Conservation (phyloP, 495 filamentous ascomycete species). For the Penicilliopsis zonata region DNA sequence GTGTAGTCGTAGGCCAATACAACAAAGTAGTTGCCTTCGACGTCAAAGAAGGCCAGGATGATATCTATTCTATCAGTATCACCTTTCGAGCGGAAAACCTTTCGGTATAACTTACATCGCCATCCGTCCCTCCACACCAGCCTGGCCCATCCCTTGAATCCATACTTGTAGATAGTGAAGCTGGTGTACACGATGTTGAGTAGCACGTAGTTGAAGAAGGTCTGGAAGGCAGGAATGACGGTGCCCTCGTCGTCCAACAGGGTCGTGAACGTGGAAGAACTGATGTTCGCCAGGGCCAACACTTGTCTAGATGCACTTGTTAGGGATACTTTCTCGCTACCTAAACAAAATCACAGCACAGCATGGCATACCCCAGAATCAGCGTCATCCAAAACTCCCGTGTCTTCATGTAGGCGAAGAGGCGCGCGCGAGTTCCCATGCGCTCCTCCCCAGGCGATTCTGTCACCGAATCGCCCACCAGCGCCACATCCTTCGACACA, state of each 20-base stretch:
- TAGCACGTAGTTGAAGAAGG: slow-evolving; percentile 87
- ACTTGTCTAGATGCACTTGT: no score
- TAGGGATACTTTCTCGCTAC: no score
- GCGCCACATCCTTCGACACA: no score
- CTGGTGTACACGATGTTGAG: slow-evolving; percentile 71
- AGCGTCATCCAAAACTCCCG: slow-evolving; percentile 79
- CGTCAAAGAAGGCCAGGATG: slow-evolving; percentile 84
- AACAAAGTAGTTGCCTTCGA: slow-evolving; percentile 95
- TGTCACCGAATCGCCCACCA: not conserved
- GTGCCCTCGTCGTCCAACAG: slow-evolving; percentile 60
- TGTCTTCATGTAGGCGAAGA: slow-evolving; percentile 73
- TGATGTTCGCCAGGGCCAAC: slow-evolving; percentile 76
- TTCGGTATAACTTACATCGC: slow-evolving; percentile 64
- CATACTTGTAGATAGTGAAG: slow-evolving; percentile 72
- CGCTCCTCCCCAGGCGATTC: not conserved
- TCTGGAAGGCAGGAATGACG: slow-evolving; percentile 90
- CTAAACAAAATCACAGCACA: no score
- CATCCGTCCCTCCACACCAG: slow-evolving; percentile 63
- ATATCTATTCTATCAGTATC: slow-evolving; percentile 40
- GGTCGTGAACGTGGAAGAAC: slow-evolving; percentile 81
- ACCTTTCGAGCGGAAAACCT: slow-evolving; percentile 3
- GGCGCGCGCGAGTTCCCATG: not conserved
- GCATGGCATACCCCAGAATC: slow-evolving; percentile 59
- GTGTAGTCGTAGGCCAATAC: slow-evolving; percentile 92
- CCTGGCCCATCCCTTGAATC: slow-evolving; percentile 53